Conservation (phyloP, 331 rosid species). For the Malus hybrid region DNA sequence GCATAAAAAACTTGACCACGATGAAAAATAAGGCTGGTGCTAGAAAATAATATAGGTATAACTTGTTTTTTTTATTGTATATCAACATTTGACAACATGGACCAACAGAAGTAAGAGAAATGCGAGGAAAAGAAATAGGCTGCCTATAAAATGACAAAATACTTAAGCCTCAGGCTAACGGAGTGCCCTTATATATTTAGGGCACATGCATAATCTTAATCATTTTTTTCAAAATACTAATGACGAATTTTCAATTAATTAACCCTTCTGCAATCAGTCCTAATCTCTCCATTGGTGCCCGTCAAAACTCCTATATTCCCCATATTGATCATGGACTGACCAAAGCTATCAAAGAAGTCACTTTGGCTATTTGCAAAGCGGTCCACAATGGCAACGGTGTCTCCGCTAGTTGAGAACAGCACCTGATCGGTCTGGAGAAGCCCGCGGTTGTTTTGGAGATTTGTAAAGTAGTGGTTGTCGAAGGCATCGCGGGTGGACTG, state of each 20-base stretch:
- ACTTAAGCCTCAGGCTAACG: neutral
- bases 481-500: slow-evolving; percentile 13
- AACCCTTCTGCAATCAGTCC: slow-evolving; percentile 17
- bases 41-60: no score
- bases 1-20: no score
- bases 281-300: slow-evolving; percentile 24
- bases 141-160: neutral
- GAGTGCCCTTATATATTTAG: neutral
- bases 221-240: neutral
- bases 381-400: slow-evolving; percentile 20
- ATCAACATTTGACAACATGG: neutral
- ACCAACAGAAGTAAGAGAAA: neutral
- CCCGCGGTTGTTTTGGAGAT: slow-evolving; percentile 20
- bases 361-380: slow-evolving; percentile 8
- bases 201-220: neutral
- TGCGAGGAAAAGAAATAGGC: neutral
- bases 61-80: no score
- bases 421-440: slow-evolving; percentile 30
- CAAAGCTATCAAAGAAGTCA: slow-evolving; percentile 21
- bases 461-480: slow-evolving; percentile 29
- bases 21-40: no score
- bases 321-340: slow-evolving; percentile 31
- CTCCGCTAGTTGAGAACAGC: slow-evolving; percentile 22
- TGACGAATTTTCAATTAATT: neutral
- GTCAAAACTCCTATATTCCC: slow-evolving; percentile 25